A percentile compares a stretch with the other conserved stretches of the same genome.
Conservation (phyloP, 1,284 basidiomycete species). For the Microstroma glucosiphilum region DNA sequence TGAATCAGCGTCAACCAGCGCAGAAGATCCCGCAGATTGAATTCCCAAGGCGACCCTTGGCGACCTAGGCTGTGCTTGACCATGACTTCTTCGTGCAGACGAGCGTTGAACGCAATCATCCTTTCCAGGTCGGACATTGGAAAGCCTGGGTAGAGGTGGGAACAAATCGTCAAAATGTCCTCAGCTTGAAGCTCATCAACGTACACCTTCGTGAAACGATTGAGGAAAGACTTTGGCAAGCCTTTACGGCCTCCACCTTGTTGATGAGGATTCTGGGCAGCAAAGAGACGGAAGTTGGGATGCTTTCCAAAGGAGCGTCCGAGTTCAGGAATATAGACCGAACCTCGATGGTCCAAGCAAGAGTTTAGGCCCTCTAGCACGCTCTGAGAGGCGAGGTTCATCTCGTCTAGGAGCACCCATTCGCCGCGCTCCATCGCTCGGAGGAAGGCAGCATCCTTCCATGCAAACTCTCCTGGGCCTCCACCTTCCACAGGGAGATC, state of each 20-base stretch:
- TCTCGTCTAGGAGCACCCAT: slow-evolving; percentile 96
- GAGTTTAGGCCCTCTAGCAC: slow-evolving; percentile 97
- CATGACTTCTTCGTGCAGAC: slow-evolving; percentile 66
- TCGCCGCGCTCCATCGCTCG: slow-evolving; percentile 68
- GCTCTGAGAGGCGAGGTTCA: slow-evolving; percentile 87
- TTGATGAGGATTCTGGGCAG: slow-evolving; percentile 91
- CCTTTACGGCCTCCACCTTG: slow-evolving; percentile 98
- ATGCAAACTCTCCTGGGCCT: slow-evolving; percentile 83
- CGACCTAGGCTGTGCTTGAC: slow-evolving; percentile 67
- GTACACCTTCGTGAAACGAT: slow-evolving; percentile 96
- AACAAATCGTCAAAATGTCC: slow-evolving; percentile 76
- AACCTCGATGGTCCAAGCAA: slow-evolving; percentile 89
- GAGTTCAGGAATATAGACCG: slow-evolving; percentile 90
- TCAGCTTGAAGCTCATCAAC: slow-evolving; percentile 74
- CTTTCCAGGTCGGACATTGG: slow-evolving; percentile 58
- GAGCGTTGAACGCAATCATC: slow-evolving; percentile 78
- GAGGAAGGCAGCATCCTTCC: slow-evolving; percentile 95
- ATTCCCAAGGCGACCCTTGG: slow-evolving; percentile 93
- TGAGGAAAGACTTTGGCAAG: slow-evolving; percentile 91
- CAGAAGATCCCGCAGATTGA: slow-evolving; percentile 91
- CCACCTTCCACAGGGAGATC: slow-evolving; percentile 93
- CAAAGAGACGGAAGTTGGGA: slow-evolving; percentile 89
- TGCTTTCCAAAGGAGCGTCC: slow-evolving; percentile 82
- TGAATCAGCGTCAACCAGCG: slow-evolving; percentile 66
- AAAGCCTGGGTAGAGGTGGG: slow-evolving; percentile 65